These are phyloP conservation scores for Aechmea fasciata DNA, from an alignment of 176 grass and related monocot species.

Conservation along the genomic window DNA sequence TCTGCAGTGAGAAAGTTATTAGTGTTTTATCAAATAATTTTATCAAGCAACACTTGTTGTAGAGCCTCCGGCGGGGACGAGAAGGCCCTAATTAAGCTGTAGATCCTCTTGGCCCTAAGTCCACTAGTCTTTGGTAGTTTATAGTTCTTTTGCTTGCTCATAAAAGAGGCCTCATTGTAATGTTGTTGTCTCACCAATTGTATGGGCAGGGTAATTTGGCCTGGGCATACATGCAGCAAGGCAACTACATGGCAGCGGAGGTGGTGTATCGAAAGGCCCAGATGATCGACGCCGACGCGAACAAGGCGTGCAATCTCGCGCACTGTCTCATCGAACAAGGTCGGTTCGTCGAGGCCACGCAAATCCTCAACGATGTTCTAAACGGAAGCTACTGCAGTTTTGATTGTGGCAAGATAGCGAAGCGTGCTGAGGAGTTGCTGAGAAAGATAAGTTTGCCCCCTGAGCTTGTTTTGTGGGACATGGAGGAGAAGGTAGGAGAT, in stretches of 20 bases:
- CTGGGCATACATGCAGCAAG: constrained; percentile 89
- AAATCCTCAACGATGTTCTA: constrained; percentile 40
- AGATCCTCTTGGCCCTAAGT: too few relatives aligned
- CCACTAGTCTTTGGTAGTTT: too few relatives aligned
- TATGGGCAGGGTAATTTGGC: constrained; percentile 57
- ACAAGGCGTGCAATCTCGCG: constrained; percentile 80
- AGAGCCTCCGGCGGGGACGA: too few relatives aligned
- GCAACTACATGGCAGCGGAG: constrained; percentile 71
- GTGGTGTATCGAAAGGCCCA: constrained; percentile 81
- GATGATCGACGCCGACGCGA: constrained; percentile 76
- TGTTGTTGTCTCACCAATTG: neutral
- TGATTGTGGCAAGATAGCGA: constrained; percentile 37
- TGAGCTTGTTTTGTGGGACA: neutral
- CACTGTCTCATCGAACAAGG: constrained; percentile 62
- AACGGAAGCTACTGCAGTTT: constrained; percentile 12
- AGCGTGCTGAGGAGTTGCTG: constrained; percentile 47
- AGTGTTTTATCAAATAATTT: too few relatives aligned
- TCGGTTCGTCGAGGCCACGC: constrained; percentile 40
- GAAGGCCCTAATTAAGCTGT: too few relatives aligned
- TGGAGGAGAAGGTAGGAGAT: constrained; percentile 2
- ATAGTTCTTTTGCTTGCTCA: neutral
- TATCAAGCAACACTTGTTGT: too few relatives aligned
- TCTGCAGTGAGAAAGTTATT: too few relatives aligned
- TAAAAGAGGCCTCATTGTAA: neutral
- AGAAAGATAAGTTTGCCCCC: constrained; percentile 23